A percentile compares a stretch with the other conserved stretches of the same genome.
Evolutionary conservation across 352 stramenopile species (phyloP).

Genomic region (Phytophthora capsici): DNA sequence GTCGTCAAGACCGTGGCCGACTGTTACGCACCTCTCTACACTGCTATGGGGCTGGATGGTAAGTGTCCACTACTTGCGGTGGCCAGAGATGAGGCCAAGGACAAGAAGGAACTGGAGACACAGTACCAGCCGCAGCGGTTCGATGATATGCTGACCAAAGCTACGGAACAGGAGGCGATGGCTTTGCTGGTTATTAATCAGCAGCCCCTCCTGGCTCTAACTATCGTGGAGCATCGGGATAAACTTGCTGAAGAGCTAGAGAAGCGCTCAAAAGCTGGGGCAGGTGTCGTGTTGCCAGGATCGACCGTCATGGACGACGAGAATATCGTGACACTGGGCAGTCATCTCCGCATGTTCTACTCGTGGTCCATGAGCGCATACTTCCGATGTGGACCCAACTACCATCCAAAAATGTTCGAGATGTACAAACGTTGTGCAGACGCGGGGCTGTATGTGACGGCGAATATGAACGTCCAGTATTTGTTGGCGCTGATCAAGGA

Average conservation of each 20-base stretch:
- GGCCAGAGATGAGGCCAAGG: constrained; percentile 22
- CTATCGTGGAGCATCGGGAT: constrained; percentile 59
- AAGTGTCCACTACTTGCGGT: constrained; percentile 37
- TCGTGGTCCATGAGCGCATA: constrained; percentile 69
- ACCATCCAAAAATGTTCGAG: constrained; percentile 43
- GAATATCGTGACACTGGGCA: constrained; percentile 41
- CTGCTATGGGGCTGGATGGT: constrained; percentile 24
- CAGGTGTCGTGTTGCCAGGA: constrained; percentile 29
- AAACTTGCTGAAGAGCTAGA: constrained; percentile 45
- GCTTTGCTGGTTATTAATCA: constrained; percentile 53
- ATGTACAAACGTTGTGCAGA: constrained; percentile 56
- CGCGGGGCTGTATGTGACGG: constrained; percentile 55
- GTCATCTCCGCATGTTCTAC: constrained; percentile 69
- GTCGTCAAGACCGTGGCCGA: constrained; percentile 62
- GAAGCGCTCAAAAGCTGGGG: constrained; percentile 26
- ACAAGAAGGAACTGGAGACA: constrained; percentile 34
- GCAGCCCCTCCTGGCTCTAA: constrained; percentile 44
- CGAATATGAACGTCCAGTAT: constrained; percentile 74
- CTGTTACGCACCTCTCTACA: constrained; percentile 71
- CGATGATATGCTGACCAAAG: constrained; percentile 62
- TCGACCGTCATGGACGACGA: constrained; percentile 46
- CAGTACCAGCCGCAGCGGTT: constrained; percentile 66
- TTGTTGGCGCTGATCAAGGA: constrained; percentile 49
- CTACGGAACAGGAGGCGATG: constrained; percentile 69
- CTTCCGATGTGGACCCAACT: constrained; percentile 21